Percentiles rank a stretch among this genome's conserved stretches.
phyloP scores from a whole-genome alignment of 2,329 filamentous ascomycete genomes.

The Nakataea oryzae region DNA sequence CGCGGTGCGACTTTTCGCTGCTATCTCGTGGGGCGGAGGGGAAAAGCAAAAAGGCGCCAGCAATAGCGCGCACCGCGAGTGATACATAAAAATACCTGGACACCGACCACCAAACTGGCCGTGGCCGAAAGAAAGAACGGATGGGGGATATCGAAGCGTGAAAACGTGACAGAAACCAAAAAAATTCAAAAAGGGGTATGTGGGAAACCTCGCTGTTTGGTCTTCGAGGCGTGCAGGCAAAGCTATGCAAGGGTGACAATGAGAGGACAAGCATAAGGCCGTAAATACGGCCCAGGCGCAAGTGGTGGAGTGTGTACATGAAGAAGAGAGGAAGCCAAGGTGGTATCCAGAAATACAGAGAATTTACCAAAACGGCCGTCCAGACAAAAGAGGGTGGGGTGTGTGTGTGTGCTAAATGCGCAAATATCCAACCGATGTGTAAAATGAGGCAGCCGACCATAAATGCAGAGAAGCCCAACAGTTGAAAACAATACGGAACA shows the following conservation, averaged over 20 bases:
- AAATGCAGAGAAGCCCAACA: background rate
- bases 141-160: background rate
- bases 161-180: background rate
- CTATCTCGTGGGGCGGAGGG: too few relatives aligned
- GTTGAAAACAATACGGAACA: background rate
- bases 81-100: too few relatives aligned
- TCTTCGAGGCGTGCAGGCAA: background rate
- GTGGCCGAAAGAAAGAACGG: background rate
- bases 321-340: slow-evolving; percentile 1
- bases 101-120: background rate
- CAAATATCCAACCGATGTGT: background rate
- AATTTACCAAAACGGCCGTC: background rate
- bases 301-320: background rate
- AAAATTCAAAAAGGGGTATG: background rate
- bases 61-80: too few relatives aligned
- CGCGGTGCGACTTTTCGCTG: background rate
- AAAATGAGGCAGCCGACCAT: background rate
- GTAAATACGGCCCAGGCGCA: background rate
- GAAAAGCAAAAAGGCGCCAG: too few relatives aligned
- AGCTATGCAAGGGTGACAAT: background rate
- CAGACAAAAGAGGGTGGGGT: background rate
- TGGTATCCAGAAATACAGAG: slow-evolving; percentile 3
- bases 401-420: background rate
- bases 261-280: background rate
- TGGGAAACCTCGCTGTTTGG: background rate